Percentiles rank a stretch among this genome's conserved stretches.
phyloP scores from a whole-genome alignment of 139 green algal genomes.

The Deuterostichococcus epilithicus region DNA sequence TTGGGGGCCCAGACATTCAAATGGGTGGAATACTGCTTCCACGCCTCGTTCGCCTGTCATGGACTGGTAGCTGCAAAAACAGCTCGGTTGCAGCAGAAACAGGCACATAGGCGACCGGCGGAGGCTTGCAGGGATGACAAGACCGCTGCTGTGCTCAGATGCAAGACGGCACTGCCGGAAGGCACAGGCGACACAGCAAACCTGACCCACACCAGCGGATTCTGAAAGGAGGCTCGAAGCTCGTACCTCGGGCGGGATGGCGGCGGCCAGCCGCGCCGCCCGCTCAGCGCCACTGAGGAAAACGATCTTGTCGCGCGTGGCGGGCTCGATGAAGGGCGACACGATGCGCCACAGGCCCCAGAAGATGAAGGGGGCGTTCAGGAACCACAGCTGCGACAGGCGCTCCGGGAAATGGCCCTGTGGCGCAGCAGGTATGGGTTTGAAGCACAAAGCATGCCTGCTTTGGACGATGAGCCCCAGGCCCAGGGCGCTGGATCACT shows the following conservation, averaged over 20 bases:
- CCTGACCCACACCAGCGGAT: neutral
- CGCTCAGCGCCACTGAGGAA: constrained; percentile 35
- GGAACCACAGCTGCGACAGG: constrained; percentile 45
- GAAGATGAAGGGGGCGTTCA: constrained; percentile 65
- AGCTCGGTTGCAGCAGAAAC: neutral
- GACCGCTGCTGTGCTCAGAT: neutral
- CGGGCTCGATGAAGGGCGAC: constrained; percentile 49
- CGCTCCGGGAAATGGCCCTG: constrained; percentile 54
- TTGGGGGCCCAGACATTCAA: neutral
- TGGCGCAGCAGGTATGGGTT: neutral
- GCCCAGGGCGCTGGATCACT: too few species aligned
- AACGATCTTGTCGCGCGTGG: constrained; percentile 53
- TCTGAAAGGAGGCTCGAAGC: neutral
- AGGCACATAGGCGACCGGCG: neutral
- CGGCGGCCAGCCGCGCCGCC: constrained; percentile 11
- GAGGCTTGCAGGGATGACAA: neutral
- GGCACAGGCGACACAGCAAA: neutral
- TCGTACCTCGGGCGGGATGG: constrained; percentile 23
- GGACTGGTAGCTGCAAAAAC: neutral
- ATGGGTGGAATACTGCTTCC: neutral
- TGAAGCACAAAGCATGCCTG: neutral
- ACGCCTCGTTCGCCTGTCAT: neutral
- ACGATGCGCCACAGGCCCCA: constrained; percentile 57
- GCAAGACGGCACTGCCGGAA: neutral
- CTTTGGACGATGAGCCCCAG: too few species aligned